phyloP scores from a whole-genome alignment of 306 rosid species.

The Malus sieversii region DNA sequence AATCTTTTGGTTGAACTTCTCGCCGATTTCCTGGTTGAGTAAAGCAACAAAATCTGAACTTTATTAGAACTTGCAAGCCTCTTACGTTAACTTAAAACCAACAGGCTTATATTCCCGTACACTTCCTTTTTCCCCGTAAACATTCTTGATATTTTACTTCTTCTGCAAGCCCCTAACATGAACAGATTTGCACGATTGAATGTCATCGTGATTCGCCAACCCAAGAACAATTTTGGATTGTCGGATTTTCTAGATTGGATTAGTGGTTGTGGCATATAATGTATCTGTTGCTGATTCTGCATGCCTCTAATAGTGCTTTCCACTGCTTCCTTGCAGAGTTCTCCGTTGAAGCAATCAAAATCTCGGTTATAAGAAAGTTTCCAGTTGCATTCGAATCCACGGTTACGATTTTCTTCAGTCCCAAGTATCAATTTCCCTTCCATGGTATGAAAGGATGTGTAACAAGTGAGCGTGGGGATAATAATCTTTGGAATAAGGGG shows the following conservation, averaged over 20 bases:
- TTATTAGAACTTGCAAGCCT: not conserved
- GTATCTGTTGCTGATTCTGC: not conserved
- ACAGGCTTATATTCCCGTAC: not conserved
- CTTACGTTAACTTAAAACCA: not conserved
- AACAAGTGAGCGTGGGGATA: slow-evolving; percentile 1
- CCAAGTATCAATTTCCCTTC: not conserved
- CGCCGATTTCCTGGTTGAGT: not conserved
- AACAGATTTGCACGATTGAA: not conserved
- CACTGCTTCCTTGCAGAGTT: slow-evolving; percentile 31
- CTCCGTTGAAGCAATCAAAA: slow-evolving; percentile 24
- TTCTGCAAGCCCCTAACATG: not conserved
- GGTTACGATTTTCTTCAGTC: not conserved
- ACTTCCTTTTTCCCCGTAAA: not conserved
- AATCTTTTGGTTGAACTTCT: not conserved
- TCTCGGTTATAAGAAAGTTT: slow-evolving; percentile 28
- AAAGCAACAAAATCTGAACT: not conserved
- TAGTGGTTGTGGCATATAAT: not conserved
- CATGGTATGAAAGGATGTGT: not conserved
- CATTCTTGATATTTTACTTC: not conserved
- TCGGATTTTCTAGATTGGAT: not conserved
- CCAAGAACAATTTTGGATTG: not conserved
- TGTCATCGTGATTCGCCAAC: not conserved
- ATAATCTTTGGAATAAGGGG: not conserved
- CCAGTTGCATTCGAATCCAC: not conserved
- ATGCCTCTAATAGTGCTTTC: not conserved